Percentiles rank a stretch among this genome's conserved stretches.
Conservation (phyloP, 225 moss, liverwort and hornwort species). For the Marchantia polymorpha region DNA sequence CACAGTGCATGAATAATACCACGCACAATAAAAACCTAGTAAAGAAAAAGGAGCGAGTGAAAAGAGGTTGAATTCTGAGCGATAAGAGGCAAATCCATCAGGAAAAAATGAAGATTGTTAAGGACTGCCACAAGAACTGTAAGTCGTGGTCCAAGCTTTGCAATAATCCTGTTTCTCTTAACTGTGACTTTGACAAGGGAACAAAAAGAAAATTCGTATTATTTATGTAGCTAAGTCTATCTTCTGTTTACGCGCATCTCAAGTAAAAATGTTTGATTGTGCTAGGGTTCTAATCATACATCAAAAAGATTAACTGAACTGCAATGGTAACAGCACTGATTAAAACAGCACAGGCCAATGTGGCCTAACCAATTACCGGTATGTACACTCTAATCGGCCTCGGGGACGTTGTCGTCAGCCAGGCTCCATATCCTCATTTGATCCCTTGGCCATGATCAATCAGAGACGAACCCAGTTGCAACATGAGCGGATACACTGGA, state of each 20-base stretch:
- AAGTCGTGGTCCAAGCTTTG: not conserved
- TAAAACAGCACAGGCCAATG: slow-evolving; percentile 35
- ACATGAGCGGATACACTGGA: slow-evolving; percentile 89
- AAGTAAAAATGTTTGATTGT: not conserved
- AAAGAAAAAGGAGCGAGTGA: too few relatives aligned
- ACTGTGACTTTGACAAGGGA: not conserved
- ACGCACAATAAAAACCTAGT: too few relatives aligned
- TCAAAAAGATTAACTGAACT: slow-evolving; percentile 8
- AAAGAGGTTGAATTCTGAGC: too few relatives aligned
- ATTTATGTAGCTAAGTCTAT: not conserved
- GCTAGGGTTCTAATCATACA: not conserved
- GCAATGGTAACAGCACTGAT: slow-evolving; percentile 4
- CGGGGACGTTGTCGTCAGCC: not conserved
- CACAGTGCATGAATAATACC: too few relatives aligned
- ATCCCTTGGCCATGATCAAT: slow-evolving; percentile 21
- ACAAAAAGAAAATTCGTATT: not conserved
- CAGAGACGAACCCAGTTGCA: slow-evolving; percentile 70
- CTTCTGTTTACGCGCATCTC: not conserved
- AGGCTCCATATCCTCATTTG: slow-evolving; percentile 17
- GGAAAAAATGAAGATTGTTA: too few relatives aligned
- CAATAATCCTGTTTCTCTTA: not conserved
- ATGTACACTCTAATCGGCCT: slow-evolving; percentile 43
- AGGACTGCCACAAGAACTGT: not conserved
- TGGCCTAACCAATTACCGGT: slow-evolving; percentile 42
- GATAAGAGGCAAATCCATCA: too few relatives aligned